phyloP scores from a whole-genome alignment of 805 yeast species.

The Limtongozyma cylindracea region DNA sequence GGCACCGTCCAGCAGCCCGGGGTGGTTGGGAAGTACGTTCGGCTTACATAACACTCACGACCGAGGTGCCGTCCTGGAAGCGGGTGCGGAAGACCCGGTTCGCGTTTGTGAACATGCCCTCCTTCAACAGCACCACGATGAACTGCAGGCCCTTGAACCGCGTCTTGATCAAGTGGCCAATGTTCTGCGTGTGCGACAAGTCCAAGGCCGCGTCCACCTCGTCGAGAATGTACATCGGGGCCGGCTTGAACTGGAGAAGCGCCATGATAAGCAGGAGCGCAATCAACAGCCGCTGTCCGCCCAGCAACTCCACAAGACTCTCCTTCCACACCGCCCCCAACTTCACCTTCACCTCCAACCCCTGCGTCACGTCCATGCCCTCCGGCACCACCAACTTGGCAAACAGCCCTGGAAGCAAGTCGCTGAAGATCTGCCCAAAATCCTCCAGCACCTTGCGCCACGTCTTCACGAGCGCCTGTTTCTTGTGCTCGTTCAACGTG shows the following conservation, averaged over 20 bases:
- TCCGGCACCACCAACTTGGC: conserved; percentile 74
- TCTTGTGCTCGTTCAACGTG: conserved; percentile 65
- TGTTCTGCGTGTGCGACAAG: conserved; percentile 89
- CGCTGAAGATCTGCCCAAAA: conserved; percentile 77
- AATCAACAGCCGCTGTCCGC: conserved; percentile 89
- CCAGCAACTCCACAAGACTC: conserved; percentile 80
- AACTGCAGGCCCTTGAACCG: conserved; percentile 90
- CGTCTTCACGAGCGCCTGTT: conserved; percentile 59
- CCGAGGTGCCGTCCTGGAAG: conserved; percentile 92
- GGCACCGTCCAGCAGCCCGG: too few species aligned
- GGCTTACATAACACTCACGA: conserved; percentile 42
- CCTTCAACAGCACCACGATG: conserved; percentile 88
- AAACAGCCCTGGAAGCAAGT: conserved; percentile 68
- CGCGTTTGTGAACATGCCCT: conserved; percentile 96
- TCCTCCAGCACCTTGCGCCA: conserved; percentile 74
- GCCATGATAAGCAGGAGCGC: conserved; percentile 88
- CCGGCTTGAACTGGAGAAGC: conserved; percentile 81
- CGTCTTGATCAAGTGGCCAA: conserved; percentile 89
- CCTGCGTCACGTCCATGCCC: conserved; percentile 64
- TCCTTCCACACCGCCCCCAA: conserved; percentile 92
- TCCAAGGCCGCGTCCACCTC: conserved; percentile 98
- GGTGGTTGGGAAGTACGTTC: not conserved
- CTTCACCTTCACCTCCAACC: conserved; percentile 74
- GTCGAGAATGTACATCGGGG: conserved; percentile 93
- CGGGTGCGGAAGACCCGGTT: conserved; percentile 82